Conservation (phyloP, 2,329 filamentous ascomycete genomes). For the Hortaea werneckii region DNA sequence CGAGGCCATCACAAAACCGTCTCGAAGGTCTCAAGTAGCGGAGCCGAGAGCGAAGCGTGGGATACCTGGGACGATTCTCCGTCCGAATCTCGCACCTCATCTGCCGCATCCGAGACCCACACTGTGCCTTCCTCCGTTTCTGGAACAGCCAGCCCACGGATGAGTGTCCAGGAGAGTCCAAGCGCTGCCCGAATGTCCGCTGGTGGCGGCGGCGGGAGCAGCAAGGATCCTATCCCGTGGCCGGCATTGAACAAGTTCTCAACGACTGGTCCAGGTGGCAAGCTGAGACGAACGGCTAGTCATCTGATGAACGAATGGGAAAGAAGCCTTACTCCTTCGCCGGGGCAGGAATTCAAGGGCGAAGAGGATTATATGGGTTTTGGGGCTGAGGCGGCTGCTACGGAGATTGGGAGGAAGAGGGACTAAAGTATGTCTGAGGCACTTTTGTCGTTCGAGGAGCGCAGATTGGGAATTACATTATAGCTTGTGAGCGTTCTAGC, state of each 20-base stretch:
- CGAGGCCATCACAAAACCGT: conserved; percentile 10
- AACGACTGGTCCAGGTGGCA: conserved; percentile 47
- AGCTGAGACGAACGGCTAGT: conserved; percentile 71
- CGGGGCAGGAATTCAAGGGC: conserved; percentile 15
- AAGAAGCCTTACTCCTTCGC: conserved; percentile 50
- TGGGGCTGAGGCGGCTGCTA: conserved; percentile 14
- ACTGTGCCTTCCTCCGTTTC: conserved; percentile 18
- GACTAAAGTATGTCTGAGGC: conserved; percentile 5
- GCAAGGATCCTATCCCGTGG: conserved; percentile 45
- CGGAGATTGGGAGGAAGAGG: conserved; percentile 6
- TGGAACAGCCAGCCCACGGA: conserved; percentile 11
- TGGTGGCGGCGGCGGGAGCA: conserved; percentile 12
- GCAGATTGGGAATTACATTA: not conserved
- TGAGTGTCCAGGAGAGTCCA: conserved; percentile 3
- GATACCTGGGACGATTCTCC: conserved; percentile 23
- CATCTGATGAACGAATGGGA: conserved; percentile 90
- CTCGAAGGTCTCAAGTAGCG: conserved; percentile 10
- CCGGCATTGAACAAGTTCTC: conserved; percentile 57
- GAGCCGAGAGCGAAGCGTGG: conserved; percentile 19
- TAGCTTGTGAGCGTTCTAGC: not conserved
- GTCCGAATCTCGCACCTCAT: conserved; percentile 13
- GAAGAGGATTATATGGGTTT: conserved; percentile 19
- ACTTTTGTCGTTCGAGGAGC: not conserved
- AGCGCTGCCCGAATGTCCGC: not conserved
- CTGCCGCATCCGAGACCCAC: conserved; percentile 15